These are phyloP conservation scores for Trichoderma semiorbis DNA, from an alignment of 2,329 filamentous ascomycete species.

Conservation along the genomic window DNA sequence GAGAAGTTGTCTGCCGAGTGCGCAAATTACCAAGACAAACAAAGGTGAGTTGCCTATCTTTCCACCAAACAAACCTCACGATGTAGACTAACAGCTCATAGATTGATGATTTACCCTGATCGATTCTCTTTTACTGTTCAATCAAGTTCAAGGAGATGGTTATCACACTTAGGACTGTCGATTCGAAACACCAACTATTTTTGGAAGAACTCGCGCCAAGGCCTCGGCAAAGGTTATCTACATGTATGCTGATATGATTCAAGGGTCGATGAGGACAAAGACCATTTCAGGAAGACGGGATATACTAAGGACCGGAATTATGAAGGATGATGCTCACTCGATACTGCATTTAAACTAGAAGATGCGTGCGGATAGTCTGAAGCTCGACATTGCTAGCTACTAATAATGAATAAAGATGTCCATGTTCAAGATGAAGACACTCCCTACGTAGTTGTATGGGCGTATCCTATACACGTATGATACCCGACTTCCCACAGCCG, in stretches of 20 bases:
- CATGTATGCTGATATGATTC: neutral
- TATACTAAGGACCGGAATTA: neutral
- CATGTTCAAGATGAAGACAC: neutral
- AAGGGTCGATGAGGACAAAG: neutral
- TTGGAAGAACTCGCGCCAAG: neutral
- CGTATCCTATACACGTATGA: neutral
- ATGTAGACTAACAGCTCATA: neutral
- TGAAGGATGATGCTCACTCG: neutral
- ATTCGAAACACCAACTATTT: neutral
- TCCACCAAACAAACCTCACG: neutral
- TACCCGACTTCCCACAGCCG: neutral
- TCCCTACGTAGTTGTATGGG: too few relatives aligned
- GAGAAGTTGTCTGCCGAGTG: neutral
- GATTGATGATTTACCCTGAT: neutral
- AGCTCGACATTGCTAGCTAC: neutral
- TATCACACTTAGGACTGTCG: neutral
- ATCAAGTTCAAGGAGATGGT: neutral
- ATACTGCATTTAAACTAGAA: neutral
- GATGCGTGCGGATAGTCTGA: neutral
- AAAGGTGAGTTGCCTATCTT: neutral
- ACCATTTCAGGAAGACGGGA: neutral
- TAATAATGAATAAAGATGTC: neutral
- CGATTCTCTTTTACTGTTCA: neutral
- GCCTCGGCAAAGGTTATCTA: neutral
- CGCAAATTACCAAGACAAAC: neutral